phyloP scores from a whole-genome alignment of 2,329 filamentous ascomycete species.

The Diaporthe citriasiana region DNA sequence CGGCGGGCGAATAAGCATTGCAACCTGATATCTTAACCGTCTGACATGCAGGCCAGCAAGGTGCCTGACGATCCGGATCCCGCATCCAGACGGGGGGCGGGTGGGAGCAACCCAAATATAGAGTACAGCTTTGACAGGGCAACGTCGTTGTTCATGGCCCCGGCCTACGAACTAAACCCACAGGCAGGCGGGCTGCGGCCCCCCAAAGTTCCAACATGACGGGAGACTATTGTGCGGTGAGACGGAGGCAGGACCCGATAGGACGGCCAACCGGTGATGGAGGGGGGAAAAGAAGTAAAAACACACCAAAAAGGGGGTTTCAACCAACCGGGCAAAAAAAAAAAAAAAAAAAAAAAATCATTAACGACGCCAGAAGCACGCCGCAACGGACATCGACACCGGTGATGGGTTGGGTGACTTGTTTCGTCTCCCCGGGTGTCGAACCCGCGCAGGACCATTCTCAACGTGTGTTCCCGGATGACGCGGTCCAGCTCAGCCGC shows the following conservation, averaged over 20 bases:
- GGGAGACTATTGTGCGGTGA: constrained; percentile 13
- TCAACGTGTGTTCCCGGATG: constrained; percentile 4
- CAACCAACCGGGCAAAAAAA: constrained; percentile 9
- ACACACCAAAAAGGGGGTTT: not conserved
- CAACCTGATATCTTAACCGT: constrained; percentile 13
- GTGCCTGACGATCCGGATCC: constrained; percentile 28
- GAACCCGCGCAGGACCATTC: not conserved
- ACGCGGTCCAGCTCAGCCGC: constrained; percentile 38
- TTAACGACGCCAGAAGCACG: not conserved
- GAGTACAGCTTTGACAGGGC: constrained; percentile 19
- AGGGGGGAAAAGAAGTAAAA: not conserved
- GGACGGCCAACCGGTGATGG: not conserved
- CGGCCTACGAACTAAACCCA: not conserved
- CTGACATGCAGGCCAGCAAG: constrained; percentile 10
- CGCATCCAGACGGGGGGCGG: not conserved
- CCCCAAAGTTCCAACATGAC: constrained; percentile 14
- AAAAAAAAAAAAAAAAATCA: not conserved
- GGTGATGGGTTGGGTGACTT: constrained; percentile 35
- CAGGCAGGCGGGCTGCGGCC: not conserved
- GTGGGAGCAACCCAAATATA: constrained; percentile 22
- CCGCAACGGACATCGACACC: not conserved
- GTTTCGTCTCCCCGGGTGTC: not conserved
- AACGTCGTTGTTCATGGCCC: not conserved
- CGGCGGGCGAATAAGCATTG: constrained; percentile 17
- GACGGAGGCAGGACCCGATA: constrained; percentile 17